These are phyloP conservation scores for Pseudonitzschia pungens DNA, from an alignment of 108 stramenopile species.

Conservation along the genomic window DNA sequence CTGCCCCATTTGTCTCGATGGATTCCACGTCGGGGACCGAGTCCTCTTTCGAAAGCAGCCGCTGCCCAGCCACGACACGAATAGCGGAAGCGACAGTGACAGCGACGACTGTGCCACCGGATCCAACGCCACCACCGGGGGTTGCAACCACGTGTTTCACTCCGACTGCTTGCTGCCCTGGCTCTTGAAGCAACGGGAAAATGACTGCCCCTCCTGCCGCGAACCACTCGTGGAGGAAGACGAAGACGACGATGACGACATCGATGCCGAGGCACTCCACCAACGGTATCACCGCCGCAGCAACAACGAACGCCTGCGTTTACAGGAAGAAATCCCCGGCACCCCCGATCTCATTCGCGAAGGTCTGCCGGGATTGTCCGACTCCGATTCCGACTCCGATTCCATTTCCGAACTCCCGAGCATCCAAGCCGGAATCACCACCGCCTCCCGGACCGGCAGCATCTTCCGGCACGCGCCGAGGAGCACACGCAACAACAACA, in stretches of 20 bases:
- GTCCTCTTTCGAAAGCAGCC: constrained; percentile 24
- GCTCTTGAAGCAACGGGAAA: constrained; percentile 35
- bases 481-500: neutral
- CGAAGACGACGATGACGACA: constrained; percentile 1
- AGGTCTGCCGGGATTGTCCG: too few species aligned
- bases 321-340: neutral
- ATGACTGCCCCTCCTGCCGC: constrained; percentile 47
- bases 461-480: neutral
- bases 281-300: neutral
- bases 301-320: too few species aligned
- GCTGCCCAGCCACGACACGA: too few species aligned
- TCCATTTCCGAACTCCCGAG: neutral
- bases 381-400: too few species aligned
- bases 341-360: too few species aligned
- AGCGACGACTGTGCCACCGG: neutral
- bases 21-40: constrained; percentile 33
- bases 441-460: too few species aligned
- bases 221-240: constrained; percentile 2
- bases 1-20: constrained; percentile 44
- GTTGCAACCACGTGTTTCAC: constrained; percentile 41
- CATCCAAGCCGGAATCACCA: too few species aligned
- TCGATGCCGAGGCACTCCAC: neutral
- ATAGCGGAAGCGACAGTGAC: too few species aligned
- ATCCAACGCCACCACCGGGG: neutral
- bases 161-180: constrained; percentile 36